Conservation (phyloP, 2,329 filamentous ascomycete genomes). For the Parafenestella ontariensis region DNA sequence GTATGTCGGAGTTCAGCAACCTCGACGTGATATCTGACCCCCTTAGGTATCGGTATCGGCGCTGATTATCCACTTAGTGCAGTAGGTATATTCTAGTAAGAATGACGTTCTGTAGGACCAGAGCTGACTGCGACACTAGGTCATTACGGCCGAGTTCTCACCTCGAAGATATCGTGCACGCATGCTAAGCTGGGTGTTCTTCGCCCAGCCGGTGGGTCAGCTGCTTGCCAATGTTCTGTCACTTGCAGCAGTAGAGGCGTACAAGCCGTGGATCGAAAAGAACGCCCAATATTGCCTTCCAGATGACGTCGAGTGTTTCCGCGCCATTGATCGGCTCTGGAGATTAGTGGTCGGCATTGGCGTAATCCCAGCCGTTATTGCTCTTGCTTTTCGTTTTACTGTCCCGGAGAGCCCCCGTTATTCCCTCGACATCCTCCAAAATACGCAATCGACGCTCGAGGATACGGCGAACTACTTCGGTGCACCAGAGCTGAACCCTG, state of each 20-base stretch:
- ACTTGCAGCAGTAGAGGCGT: conserved; percentile 35
- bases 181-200: conserved; percentile 53
- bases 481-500: conserved; percentile 30
- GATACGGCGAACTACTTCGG: conserved; percentile 45
- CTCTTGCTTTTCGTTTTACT: conserved; percentile 46
- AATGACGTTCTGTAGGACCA: background rate
- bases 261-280: conserved; percentile 32
- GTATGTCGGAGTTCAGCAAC: conserved; percentile 16
- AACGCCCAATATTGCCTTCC: conserved; percentile 15
- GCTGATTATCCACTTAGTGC: conserved; percentile 50
- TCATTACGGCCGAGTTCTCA: conserved; percentile 51
- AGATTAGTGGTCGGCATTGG: conserved; percentile 51
- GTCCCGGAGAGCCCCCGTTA: conserved; percentile 52
- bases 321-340: conserved; percentile 50
- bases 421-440: conserved; percentile 50
- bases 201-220: conserved; percentile 53
- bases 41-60: conserved; percentile 43
- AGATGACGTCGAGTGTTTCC: conserved; percentile 32
- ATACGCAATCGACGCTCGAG: conserved; percentile 39
- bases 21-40: background rate
- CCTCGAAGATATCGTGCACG: conserved; percentile 46
- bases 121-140: conserved; percentile 8
- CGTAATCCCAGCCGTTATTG: conserved; percentile 43
- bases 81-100: conserved; percentile 8
- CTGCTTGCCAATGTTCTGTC: conserved; percentile 41